These are phyloP conservation scores for Pseudocercospora macadamiae DNA, from an alignment of 2,329 filamentous ascomycete genomes.

Conservation along the genomic window DNA sequence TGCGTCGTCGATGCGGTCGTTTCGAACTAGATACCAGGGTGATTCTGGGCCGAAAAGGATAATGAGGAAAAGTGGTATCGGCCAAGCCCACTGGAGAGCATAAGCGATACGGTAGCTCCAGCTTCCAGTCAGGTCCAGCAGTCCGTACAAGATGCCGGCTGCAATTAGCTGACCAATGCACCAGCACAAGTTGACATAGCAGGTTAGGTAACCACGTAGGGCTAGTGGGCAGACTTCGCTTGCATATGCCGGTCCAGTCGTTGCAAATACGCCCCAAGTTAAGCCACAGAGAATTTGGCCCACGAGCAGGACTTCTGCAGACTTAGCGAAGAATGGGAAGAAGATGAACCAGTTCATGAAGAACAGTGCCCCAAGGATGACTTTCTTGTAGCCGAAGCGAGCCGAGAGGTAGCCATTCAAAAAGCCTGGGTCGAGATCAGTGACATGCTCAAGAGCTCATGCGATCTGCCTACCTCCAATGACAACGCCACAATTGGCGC, in stretches of 20 bases:
- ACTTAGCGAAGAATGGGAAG: conserved; percentile 18
- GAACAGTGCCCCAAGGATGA: conserved; percentile 19
- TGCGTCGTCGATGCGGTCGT: conserved; percentile 37
- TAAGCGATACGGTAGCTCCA: conserved; percentile 46
- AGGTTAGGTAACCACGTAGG: conserved; percentile 61
- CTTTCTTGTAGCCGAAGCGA: conserved; percentile 19
- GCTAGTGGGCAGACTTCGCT: conserved; percentile 44
- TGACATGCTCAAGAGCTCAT: neutral
- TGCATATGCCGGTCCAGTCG: conserved; percentile 18
- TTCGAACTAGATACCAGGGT: conserved; percentile 40
- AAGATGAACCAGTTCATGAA: conserved; percentile 46
- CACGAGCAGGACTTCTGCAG: conserved; percentile 34
- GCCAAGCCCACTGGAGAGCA: conserved; percentile 44
- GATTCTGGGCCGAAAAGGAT: conserved; percentile 33
- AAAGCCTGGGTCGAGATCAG: conserved; percentile 8
- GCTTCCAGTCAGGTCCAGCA: conserved; percentile 19
- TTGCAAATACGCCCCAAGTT: conserved; percentile 21
- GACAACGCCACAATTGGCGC: conserved; percentile 58
- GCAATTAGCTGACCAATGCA: conserved; percentile 50
- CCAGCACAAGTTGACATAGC: conserved; percentile 53
- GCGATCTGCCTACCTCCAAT: conserved; percentile 44
- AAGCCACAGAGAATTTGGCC: conserved; percentile 38
- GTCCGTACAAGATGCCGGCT: conserved; percentile 36
- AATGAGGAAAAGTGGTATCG: conserved; percentile 33
- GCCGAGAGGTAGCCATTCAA: conserved; percentile 56